These are phyloP conservation scores for Psidium guajava DNA, from an alignment of 345 rosid genomes.

Conservation along the genomic window DNA sequence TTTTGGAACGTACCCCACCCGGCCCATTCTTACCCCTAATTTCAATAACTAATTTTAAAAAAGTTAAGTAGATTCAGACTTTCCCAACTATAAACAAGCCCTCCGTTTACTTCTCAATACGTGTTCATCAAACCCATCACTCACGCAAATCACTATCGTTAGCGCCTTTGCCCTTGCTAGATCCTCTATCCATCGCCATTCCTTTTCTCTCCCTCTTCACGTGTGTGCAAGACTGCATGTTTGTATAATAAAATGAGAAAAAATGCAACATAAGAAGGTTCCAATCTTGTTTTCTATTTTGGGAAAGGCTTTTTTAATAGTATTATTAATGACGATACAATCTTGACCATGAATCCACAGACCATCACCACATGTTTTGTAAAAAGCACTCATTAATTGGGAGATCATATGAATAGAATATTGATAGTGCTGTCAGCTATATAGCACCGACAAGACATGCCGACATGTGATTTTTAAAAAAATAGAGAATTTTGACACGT, in stretches of 20 bases:
- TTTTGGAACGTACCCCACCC: no score
- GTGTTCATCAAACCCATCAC: neutral
- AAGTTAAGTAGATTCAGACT: neutral
- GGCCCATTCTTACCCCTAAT: no score
- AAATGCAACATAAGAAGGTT: neutral
- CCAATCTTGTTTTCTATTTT: neutral
- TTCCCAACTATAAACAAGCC: neutral
- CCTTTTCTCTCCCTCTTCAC: neutral
- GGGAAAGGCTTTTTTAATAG: no score
- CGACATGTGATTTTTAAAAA: no score
- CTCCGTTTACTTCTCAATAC: neutral
- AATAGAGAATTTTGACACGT: no score
- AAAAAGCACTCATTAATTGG: no score
- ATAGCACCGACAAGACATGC: no score
- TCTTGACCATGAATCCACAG: no score
- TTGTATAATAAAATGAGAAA: neutral
- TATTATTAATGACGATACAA: fast-evolving
- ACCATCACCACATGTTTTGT: no score
- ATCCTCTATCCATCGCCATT: neutral
- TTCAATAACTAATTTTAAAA: neutral
- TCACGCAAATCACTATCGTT: neutral
- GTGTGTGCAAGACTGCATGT: fast-evolving
- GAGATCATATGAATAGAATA: no score
- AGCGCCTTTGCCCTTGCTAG: neutral
- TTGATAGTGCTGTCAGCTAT: no score